A percentile compares a stretch with the other conserved stretches of the same genome.
Evolutionary conservation across 768 basidiomycete species (phyloP).

Genomic region (Amanita exitialis): DNA sequence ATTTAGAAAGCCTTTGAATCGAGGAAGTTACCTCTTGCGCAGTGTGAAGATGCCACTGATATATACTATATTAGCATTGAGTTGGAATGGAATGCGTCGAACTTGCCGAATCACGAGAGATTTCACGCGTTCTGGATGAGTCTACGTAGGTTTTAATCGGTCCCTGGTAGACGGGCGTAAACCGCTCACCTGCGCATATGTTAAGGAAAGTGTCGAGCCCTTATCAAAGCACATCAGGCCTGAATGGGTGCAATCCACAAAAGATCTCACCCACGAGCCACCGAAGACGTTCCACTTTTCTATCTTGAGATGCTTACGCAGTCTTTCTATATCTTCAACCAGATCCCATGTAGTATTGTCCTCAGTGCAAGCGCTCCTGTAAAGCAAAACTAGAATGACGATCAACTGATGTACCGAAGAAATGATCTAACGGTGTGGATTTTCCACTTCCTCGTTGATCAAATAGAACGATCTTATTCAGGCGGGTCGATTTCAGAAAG

Average conservation of each 20-base stretch:
- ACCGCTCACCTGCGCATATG: constrained; percentile 68
- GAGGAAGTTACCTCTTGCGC: constrained; percentile 46
- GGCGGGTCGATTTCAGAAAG: neutral
- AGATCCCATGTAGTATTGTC: constrained; percentile 95
- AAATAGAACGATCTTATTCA: constrained; percentile 63
- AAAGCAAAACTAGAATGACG: neutral
- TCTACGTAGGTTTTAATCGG: constrained; percentile 23
- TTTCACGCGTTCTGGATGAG: constrained; percentile 74
- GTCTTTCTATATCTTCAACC: constrained; percentile 79
- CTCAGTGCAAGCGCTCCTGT: constrained; percentile 60
- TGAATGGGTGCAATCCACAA: neutral
- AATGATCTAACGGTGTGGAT: constrained; percentile 53
- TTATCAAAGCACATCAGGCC: constrained; percentile 12
- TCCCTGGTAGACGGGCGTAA: neutral
- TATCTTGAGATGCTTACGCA: constrained; percentile 65
- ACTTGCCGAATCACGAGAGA: constrained; percentile 65
- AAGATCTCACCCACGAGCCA: constrained; percentile 68
- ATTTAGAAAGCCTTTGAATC: neutral
- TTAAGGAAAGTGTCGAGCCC: constrained; percentile 83
- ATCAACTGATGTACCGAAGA: neutral
- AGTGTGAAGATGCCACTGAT: constrained; percentile 82
- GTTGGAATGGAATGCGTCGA: neutral
- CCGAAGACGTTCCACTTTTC: constrained; percentile 95
- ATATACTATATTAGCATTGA: neutral
- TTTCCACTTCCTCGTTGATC: constrained; percentile 89